Conservation (phyloP, 148 eudicot genomes). For the Oxyria digyna region DNA sequence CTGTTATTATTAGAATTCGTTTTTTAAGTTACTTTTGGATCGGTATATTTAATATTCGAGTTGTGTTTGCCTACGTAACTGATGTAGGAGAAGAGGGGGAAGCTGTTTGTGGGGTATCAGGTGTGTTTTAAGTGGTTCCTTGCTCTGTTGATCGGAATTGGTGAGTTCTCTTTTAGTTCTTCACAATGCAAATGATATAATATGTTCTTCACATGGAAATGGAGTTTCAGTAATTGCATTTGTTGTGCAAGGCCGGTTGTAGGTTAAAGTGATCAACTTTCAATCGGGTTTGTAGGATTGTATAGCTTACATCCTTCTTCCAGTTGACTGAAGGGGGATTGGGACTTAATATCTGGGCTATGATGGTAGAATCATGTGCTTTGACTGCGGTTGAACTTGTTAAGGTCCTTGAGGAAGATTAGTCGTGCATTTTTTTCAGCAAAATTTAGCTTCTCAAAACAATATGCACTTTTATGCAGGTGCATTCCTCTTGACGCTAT, state of each 20-base stretch:
- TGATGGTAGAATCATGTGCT: not conserved
- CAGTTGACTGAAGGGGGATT: not conserved
- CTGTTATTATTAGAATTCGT: not conserved
- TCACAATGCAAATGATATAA: not conserved
- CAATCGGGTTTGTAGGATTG: not conserved
- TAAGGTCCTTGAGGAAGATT: not conserved
- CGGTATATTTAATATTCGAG: not conserved
- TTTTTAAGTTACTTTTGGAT: not conserved
- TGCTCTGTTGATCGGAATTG: slow-evolving; percentile 81
- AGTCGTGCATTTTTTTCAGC: not conserved
- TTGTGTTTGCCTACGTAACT: not conserved
- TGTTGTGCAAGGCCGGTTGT: not conserved
- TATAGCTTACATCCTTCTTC: not conserved
- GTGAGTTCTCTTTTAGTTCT: slow-evolving; percentile 27
- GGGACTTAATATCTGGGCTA: not conserved
- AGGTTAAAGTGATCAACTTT: not conserved
- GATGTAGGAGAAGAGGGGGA: slow-evolving; percentile 65
- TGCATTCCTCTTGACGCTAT: not conserved
- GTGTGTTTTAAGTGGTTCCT: slow-evolving; percentile 85
- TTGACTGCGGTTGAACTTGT: not conserved
- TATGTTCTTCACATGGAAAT: not conserved
- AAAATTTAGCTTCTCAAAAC: not conserved
- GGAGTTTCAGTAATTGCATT: not conserved
- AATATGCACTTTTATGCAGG: not conserved
- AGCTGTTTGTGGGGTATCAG: slow-evolving; percentile 57